Evolutionary conservation across 305 asterid genomes (phyloP).

Genomic region (Rubia occidens): DNA sequence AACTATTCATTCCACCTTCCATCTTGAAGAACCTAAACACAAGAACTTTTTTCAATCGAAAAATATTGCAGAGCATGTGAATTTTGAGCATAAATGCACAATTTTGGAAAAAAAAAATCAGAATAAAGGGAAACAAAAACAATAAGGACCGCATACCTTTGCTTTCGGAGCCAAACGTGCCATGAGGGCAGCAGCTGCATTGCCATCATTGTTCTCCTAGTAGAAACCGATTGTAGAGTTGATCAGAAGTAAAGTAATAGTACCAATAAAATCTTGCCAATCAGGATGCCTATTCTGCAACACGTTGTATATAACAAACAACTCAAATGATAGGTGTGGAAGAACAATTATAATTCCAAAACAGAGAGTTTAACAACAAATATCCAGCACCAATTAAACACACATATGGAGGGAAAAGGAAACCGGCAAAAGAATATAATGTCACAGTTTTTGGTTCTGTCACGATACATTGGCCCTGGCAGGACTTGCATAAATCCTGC

Average conservation of each 20-base stretch:
- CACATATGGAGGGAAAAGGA: no score
- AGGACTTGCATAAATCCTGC: no score
- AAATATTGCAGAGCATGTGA: not conserved
- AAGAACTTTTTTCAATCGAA: constrained; percentile 17
- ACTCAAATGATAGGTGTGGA: no score
- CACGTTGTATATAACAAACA: constrained; percentile 5
- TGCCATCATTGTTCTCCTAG: constrained; percentile 97
- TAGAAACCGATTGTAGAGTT: constrained; percentile 96
- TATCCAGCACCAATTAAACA: no score
- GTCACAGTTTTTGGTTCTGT: no score
- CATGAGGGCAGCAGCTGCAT: constrained; percentile 99
- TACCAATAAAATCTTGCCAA: constrained; percentile 98
- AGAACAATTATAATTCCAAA: no score
- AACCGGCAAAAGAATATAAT: no score
- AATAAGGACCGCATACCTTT: constrained; percentile 34
- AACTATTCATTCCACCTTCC: constrained; percentile 95
- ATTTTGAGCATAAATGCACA: not conserved
- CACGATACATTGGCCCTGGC: no score
- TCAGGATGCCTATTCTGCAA: constrained; percentile 96
- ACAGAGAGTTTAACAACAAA: no score
- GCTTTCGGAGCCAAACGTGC: constrained; percentile 99
- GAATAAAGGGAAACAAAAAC: not conserved
- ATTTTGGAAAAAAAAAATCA: not conserved
- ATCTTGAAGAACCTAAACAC: constrained; percentile 71
- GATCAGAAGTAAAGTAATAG: constrained; percentile 75